Base-by-base conservation (phyloP, 2,329 filamentous ascomycete genomes). In the Diaporthe batatas region DNA sequence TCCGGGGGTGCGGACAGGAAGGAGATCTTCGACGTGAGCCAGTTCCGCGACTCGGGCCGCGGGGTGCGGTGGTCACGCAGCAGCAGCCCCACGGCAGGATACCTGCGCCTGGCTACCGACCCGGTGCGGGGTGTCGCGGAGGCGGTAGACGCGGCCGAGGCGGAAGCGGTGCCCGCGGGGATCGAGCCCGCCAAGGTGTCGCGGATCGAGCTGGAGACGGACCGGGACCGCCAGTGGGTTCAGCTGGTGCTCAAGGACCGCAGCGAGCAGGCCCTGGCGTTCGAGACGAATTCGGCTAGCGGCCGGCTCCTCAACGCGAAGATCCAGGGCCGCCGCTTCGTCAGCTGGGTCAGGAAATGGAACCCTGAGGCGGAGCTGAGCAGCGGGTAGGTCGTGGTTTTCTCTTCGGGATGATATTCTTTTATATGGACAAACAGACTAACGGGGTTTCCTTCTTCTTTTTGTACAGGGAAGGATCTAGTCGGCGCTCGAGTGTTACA, bases 261-360 rank as follows among this genome's bases (percentile, higher is more conserved):
- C 29, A 58, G 68, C 29, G 62, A 75, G 68, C 58, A 70, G 59
- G 39, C 69, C 16, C 25, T 75, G 8, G 64, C 70, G 32, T 73
- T 75, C 44, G 73, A 69, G 54, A 68, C 71, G 16, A 75, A 69
- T 29, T 57, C 67, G 3, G 57, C 44, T 3, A 68, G 51, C 29
- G 71, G 71, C 16, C 36, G 62, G 53, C 25, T 64, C n/a, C 49
- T 53, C 14, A 62, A 44, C 23, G 73, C 70, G 10, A 68, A 72
- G 59, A 69, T 75, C 34, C 72, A 75, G 57, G 68, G 44, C 21
- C 47, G 73, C 18, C 51, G 49, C 14, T 72, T 75, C 23, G 59
- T 68, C 21, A 44, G 55, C 25, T 75, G 73, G 73, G 51, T 75
- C 0, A 72, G 32, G 51, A 68, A 57, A 25, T 57, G 65, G 42